Percentiles rank a stretch among this genome's conserved stretches.
Conservation (phyloP, 805 yeast genomes). For the Pichia membranifaciens region DNA sequence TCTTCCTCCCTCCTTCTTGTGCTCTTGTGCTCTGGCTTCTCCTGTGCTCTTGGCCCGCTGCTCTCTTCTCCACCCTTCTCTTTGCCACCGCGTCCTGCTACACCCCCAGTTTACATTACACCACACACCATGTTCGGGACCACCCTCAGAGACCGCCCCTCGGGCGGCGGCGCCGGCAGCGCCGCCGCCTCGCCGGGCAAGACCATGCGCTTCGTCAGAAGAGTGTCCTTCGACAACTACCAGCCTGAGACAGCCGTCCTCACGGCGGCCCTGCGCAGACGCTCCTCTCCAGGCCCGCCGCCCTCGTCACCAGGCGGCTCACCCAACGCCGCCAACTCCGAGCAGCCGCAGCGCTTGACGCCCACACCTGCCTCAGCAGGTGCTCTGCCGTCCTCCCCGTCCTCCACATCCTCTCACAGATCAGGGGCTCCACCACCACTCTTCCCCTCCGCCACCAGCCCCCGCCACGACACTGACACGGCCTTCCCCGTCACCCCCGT, state of each 20-base stretch:
- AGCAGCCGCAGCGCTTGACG: no score
- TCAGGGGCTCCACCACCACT: no score
- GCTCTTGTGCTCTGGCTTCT: neutral
- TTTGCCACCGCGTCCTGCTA: neutral
- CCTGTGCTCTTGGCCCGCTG: no score
- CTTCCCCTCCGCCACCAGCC: no score
- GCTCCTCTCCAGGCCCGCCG: neutral
- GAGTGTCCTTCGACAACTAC: slow-evolving; percentile 18
- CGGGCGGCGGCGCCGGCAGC: no score
- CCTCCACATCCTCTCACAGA: neutral
- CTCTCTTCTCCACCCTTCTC: neutral
- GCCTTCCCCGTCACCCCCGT: slow-evolving; percentile 15
- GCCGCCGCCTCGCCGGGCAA: no score
- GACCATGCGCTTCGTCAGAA: slow-evolving; percentile 4
- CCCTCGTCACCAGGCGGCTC: neutral
- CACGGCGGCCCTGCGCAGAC: neutral
- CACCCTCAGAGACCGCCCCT: no score
- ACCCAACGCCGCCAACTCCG: neutral
- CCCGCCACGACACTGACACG: slow-evolving; percentile 16
- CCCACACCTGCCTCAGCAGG: neutral
- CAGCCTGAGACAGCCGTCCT: slow-evolving; percentile 28
- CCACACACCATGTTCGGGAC: neutral
- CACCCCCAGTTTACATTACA: neutral
- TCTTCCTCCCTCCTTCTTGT: no score
- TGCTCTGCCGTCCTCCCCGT: neutral